Evolutionary conservation across 2,329 filamentous ascomycete genomes (phyloP), one percentile per base, ranked within the genome.

Genomic region (Aureobasidium leucospermi): DNA sequence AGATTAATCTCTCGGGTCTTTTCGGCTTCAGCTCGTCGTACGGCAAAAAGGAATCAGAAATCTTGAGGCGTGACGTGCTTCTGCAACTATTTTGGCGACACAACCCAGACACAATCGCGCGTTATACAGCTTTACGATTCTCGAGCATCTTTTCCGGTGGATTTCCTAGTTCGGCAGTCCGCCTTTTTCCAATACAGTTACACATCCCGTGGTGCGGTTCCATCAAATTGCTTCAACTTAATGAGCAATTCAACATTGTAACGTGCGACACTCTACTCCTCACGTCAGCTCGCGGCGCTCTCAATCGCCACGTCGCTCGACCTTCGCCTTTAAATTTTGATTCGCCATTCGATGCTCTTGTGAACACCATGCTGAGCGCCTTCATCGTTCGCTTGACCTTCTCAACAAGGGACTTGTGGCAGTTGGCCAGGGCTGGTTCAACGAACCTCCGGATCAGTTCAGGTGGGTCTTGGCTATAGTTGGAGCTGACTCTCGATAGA

Each of bases 191-290:
- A 59, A 52, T 52, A 39, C 58, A 59, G 46, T 59, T 47, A 59
- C 45, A 51, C 58, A 52, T 51, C 34, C 46, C 45, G 57, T 59
- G 57, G 47, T 59, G 58, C 58, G 58, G 48, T 59, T 52, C 34
- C 47, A 39, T 43, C 47, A 52, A 46, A 52, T 59, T 59, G 58
- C 58, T 53, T 45, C 46, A 59, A 59, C 56, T 45, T 28, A 51
- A 53, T 52, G 46, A 51, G 58, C 58, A 59, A 59, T 59, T 59
- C 58, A 59, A 59, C 58, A 52, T 59, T 46, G 32, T 59, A 59
- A 59, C 58, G 58, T 59, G 58, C 58, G 58, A 59, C 58, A 53
- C 48, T 46, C 41, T 29, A 45, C 46, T 23, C 16, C 28, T 59
- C 7, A 32, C 28, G 57, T 49, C 57, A 49, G 45, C 38, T 43